Conservation (phyloP, 768 basidiomycete species). For the Boletus reticuloceps region DNA sequence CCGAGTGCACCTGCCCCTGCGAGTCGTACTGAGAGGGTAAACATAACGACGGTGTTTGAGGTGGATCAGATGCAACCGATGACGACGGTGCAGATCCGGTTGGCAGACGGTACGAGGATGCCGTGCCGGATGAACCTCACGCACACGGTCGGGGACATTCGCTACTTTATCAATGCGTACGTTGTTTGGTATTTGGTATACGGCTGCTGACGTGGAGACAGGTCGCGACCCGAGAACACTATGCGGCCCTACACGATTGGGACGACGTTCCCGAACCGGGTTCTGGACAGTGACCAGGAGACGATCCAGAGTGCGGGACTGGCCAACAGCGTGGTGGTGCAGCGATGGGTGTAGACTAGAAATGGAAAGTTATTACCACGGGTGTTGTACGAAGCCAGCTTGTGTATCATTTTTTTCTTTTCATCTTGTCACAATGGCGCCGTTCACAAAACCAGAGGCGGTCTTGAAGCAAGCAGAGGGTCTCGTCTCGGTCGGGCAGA, state of each 20-base stretch:
- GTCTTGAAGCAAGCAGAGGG: conserved; percentile 93
- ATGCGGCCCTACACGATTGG: conserved; percentile 70
- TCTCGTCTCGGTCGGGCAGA: conserved; percentile 88
- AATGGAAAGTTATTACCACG: conserved; percentile 20
- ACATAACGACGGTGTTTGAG: conserved; percentile 59
- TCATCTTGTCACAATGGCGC: conserved; percentile 58
- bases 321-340: conserved; percentile 81
- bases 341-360: conserved; percentile 60
- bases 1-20: conserved; percentile 11
- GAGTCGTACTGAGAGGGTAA: conserved; percentile 30
- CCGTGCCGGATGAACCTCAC: conserved; percentile 86
- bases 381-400: neutral
- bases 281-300: conserved; percentile 57
- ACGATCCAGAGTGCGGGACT: conserved; percentile 75
- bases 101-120: conserved; percentile 87
- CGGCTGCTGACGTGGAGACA: conserved; percentile 27
- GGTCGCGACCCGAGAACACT: conserved; percentile 67
- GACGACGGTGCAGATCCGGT: conserved; percentile 85
- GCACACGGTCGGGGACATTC: conserved; percentile 83
- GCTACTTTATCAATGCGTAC: conserved; percentile 88
- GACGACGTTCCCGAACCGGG: conserved; percentile 85
- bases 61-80: conserved; percentile 82
- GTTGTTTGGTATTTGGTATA: conserved; percentile 29
- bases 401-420: neutral
- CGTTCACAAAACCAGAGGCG: conserved; percentile 87